Percentiles rank a stretch among this genome's conserved stretches.
Evolutionary conservation across 192 early-diverging fungal genomes (phyloP).

Genomic region (Physocladia obscura): DNA sequence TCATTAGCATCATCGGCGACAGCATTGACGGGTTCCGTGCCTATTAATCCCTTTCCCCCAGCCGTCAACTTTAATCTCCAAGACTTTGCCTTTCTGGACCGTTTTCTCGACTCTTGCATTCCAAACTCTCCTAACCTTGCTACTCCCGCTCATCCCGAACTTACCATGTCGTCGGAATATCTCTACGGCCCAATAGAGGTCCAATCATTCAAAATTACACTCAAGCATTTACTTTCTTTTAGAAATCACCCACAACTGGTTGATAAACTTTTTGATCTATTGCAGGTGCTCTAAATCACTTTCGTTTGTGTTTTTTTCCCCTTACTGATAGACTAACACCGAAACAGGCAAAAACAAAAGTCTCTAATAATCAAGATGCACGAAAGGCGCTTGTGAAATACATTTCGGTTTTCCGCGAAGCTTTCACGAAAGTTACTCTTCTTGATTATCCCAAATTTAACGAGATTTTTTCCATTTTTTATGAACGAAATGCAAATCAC

Average conservation of each 20-base stretch:
- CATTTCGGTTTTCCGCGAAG: not conserved
- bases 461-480: slow-evolving; percentile 4
- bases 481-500: slow-evolving; percentile 13
- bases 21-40: no score
- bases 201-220: slow-evolving; percentile 3
- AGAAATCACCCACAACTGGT: not conserved
- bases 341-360: not conserved
- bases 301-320: no score
- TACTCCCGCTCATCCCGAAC: no score
- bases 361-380: not conserved
- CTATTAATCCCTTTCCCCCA: no score
- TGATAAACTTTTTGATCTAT: slow-evolving; percentile 1
- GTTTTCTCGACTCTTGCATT: no score
- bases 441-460: not conserved
- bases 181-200: slow-evolving; percentile 16
- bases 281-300: no score
- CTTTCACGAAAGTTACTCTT: not conserved
- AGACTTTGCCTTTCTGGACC: no score
- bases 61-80: no score
- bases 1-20: no score
- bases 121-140: no score
- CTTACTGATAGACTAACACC: no score
- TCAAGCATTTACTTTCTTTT: not conserved
- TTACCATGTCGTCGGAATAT: not conserved
- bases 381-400: not conserved